Evolutionary conservation across 495 filamentous ascomycete species (phyloP).

Genomic region (Trichoderma virens): DNA sequence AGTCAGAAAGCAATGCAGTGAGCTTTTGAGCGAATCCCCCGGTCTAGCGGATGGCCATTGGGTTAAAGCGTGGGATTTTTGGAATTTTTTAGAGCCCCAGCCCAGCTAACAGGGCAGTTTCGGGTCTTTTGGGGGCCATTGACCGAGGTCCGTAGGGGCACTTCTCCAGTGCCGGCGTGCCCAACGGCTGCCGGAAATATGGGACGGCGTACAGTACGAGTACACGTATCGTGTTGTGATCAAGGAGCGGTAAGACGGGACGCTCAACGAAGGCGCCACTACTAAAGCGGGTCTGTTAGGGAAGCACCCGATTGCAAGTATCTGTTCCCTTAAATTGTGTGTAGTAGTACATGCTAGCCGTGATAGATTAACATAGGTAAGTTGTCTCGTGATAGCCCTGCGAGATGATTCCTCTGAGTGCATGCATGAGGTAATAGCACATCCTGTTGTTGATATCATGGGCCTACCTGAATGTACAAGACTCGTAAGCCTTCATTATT

Average conservation of each 20-base stretch:
- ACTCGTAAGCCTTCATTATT: no score
- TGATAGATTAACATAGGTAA: no score
- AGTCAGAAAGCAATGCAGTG: not conserved
- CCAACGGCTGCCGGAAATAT: not conserved
- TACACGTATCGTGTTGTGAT: not conserved
- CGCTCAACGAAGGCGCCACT: not conserved
- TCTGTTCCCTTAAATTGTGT: no score
- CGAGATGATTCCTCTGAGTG: no score
- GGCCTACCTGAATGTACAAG: no score
- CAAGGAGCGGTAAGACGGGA: not conserved
- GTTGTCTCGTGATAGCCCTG: no score
- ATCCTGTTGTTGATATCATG: no score
- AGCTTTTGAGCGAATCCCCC: not conserved
- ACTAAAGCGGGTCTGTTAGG: no score
- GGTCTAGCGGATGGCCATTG: not conserved
- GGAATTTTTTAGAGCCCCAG: no score
- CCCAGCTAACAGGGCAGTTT: not conserved
- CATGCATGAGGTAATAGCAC: no score
- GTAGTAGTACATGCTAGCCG: no score
- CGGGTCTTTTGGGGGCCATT: not conserved
- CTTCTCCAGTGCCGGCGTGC: not conserved
- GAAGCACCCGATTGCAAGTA: no score
- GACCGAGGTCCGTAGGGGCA: slow-evolving; percentile 1
- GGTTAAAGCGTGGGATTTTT: not conserved
- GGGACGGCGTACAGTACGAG: not conserved